Percentiles rank a stretch among this genome's conserved stretches.
phyloP scores from a whole-genome alignment of 176 grass and related monocot species.

The Eragrostis nindensis region DNA sequence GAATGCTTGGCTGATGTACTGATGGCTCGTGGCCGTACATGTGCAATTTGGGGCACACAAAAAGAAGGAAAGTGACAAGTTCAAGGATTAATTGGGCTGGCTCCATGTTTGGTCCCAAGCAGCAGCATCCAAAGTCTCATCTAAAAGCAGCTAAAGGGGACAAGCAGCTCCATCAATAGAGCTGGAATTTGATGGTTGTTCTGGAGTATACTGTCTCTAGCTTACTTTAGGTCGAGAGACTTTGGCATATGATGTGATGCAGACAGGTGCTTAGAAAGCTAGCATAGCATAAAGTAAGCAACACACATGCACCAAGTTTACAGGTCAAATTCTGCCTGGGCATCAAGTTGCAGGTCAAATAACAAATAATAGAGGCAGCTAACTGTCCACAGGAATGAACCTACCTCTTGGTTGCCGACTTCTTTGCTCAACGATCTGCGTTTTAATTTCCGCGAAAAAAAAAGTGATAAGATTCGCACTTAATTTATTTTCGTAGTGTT shows the following conservation, averaged over 20 bases:
- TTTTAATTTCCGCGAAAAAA: background rate
- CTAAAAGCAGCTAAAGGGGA: slow-evolving; percentile 44
- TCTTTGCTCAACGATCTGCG: slow-evolving; percentile 9
- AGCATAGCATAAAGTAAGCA: slow-evolving; percentile 14
- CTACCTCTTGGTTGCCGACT: background rate
- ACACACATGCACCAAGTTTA: slow-evolving; percentile 26
- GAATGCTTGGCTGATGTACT: slow-evolving; percentile 8
- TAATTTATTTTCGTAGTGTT: no score
- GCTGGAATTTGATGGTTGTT: slow-evolving; percentile 62
- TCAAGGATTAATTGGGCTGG: slow-evolving; percentile 44
- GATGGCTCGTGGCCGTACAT: slow-evolving; percentile 9
- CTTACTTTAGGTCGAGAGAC: slow-evolving; percentile 47
- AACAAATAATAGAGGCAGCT: background rate
- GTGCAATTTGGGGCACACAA: slow-evolving; percentile 36
- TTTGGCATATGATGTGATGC: slow-evolving; percentile 55
- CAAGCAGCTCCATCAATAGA: slow-evolving; percentile 55
- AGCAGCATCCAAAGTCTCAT: slow-evolving; percentile 59
- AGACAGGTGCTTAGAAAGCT: slow-evolving; percentile 40
- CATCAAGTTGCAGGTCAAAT: background rate
- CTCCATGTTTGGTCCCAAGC: slow-evolving; percentile 47
- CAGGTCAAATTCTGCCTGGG: background rate
- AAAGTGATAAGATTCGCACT: no score
- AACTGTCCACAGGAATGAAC: background rate
- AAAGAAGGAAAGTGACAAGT: slow-evolving; percentile 44
- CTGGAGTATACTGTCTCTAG: slow-evolving; percentile 37